Evolutionary conservation across 768 basidiomycete genomes (phyloP), one percentile per base, ranked within the genome.

Genomic region (Sporobolomyces roseus): DNA sequence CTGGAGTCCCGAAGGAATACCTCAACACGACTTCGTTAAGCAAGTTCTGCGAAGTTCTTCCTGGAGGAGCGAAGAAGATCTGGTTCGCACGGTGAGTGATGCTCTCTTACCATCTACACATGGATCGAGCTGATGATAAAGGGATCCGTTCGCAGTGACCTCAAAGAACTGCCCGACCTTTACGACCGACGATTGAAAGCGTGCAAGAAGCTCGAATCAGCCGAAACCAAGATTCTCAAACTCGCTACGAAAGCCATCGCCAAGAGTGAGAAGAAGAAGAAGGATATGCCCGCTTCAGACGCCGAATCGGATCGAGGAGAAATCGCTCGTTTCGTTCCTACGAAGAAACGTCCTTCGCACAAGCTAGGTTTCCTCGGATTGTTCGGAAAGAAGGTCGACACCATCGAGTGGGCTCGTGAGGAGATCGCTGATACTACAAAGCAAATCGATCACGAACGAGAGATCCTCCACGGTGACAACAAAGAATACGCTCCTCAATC

Each of bases 41-140:
- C 41, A 51, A 53, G 12, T 69, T 73, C 62, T 69, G 68, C 52
- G 83, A 84, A n/a, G 83, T 85, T 64, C 83, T 97, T 4, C 94
- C 96, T 0, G 93, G 93, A 14, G 93, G 93, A 21, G 88, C 93
- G 12, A 87, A 86, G 77, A 85, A 86, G 71, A 86, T 99, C 43
- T 99, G 94, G 93, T 83, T 98, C 45, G 94, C 93, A 78, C 83
- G 89, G 86, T 87, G 65, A 48, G 83, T 64, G 19, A 16, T 50
- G 5, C 49, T 29, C 23, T 43, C 17, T 19, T 12, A 13, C 3
- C 12, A 7, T 14, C 30, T 7, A 19, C 1, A 27, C 3, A 3
- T 3, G 12, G 27, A 2, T 19, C 9, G 4, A n/a, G 27, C 32
- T 23, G 33, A 9, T 30, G 10, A 30, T 32, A 27, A 1, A 10